A percentile compares a stretch with the other conserved stretches of the same genome.
phyloP scores from a whole-genome alignment of 345 rosid species.

The Sisymbrium altissimum region DNA sequence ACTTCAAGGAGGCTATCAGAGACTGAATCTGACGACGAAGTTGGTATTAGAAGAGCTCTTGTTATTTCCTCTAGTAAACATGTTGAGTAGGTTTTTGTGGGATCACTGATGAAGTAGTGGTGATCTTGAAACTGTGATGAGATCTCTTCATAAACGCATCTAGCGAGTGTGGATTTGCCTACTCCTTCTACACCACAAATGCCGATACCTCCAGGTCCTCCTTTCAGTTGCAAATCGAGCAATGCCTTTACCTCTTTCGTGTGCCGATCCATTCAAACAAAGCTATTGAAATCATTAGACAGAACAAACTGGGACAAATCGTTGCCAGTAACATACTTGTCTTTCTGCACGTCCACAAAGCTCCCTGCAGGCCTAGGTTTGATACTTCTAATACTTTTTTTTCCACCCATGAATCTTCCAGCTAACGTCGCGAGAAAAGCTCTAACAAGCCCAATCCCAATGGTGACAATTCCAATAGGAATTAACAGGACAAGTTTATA shows the following conservation, averaged over 20 bases:
- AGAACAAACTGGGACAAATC: background rate
- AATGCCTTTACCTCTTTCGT: background rate
- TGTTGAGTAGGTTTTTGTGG: background rate
- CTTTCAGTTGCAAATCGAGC: background rate
- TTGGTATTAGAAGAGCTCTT: background rate
- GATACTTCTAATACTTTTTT: background rate
- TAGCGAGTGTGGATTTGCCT: conserved; percentile 1
- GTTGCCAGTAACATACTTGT: background rate
- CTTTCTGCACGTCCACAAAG: background rate
- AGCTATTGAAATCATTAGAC: background rate
- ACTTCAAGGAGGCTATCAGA: background rate
- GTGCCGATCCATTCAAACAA: background rate
- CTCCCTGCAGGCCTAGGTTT: background rate
- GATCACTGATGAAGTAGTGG: background rate
- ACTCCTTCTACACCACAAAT: background rate
- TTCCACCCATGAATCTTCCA: too few species aligned
- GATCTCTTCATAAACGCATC: background rate
- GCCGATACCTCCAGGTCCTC: background rate
- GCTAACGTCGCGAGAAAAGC: too few species aligned
- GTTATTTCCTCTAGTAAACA: conserved; percentile 13
- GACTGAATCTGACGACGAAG: background rate
- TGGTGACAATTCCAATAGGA: too few species aligned
- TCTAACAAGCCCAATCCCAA: too few species aligned
- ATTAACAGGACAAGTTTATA: too few species aligned
- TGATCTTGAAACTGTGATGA: conserved; percentile 13